phyloP scores from a whole-genome alignment of 257 asterid species.

The Haberlea rhodopensis region DNA sequence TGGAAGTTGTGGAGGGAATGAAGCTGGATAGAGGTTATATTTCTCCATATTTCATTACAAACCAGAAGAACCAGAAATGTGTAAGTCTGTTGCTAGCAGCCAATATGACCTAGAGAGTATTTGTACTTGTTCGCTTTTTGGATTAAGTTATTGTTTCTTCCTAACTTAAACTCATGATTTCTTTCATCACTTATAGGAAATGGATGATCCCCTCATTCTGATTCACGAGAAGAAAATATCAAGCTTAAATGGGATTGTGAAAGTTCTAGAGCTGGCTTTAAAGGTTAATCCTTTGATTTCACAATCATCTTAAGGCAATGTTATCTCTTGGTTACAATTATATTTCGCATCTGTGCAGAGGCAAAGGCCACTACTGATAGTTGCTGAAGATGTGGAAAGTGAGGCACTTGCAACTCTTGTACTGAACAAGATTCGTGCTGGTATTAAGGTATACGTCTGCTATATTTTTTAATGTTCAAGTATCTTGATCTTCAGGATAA shows the following conservation, averaged over 20 bases:
- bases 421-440: conserved; percentile 94
- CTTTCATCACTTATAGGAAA: conserved; percentile 44
- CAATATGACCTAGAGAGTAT: background rate
- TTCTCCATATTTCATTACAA: conserved; percentile 92
- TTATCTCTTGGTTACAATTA: background rate
- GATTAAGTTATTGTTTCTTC: background rate
- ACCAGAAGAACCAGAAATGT: conserved; percentile 90
- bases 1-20: conserved; percentile 99
- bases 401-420: conserved; percentile 94
- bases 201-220: conserved; percentile 83
- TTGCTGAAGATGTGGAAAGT: conserved; percentile 91
- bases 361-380: conserved; percentile 79
- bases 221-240: conserved; percentile 92
- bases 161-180: background rate
- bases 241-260: conserved; percentile 68
- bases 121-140: background rate
- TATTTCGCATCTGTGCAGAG: conserved; percentile 37
- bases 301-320: background rate
- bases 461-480: background rate
- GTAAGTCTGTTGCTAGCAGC: conserved; percentile 42
- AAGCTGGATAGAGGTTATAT: conserved; percentile 90
- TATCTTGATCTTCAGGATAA: background rate
- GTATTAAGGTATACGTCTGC: conserved; percentile 62
- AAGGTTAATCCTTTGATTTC: conserved; percentile 44
- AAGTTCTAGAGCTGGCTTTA: conserved; percentile 78